A percentile compares a stretch with the other conserved stretches of the same genome.
Conservation (phyloP, 75 land plant species). For the Selaginella tamariscina region DNA sequence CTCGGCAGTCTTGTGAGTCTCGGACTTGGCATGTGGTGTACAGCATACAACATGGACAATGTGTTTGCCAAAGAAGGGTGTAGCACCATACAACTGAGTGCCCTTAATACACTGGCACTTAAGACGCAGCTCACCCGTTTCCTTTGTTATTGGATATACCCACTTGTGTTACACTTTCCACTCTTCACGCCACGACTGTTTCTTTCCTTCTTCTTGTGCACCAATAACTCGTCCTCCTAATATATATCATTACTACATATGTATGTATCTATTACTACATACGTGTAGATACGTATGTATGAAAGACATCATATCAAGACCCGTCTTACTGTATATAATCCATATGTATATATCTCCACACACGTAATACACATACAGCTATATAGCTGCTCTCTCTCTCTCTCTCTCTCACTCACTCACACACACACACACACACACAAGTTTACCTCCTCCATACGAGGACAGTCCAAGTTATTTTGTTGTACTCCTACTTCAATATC, state of each 20-base stretch:
- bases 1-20: slow-evolving; percentile 5
- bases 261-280: background rate
- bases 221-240: background rate
- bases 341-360: no score
- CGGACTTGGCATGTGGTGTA: slow-evolving; percentile 8
- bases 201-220: slow-evolving; percentile 5
- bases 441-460: background rate
- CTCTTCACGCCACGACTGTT: slow-evolving; percentile 13
- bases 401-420: no score
- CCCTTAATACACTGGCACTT: slow-evolving; percentile 10
- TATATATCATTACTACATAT: background rate
- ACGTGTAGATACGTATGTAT: background rate
- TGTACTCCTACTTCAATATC: background rate
- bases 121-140: slow-evolving; percentile 6
- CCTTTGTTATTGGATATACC: slow-evolving; percentile 4
- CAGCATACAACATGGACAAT: background rate
- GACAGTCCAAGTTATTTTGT: background rate
- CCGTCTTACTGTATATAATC: background rate
- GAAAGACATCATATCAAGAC: background rate
- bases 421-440: no score
- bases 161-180: slow-evolving; percentile 2
- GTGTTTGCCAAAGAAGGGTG: background rate
- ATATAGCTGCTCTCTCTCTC: background rate
- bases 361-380: no score
- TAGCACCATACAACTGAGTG: background rate